These are phyloP conservation scores for Colletotrichum sojae DNA, from an alignment of 2,329 filamentous ascomycete genomes.

Conservation along the genomic window DNA sequence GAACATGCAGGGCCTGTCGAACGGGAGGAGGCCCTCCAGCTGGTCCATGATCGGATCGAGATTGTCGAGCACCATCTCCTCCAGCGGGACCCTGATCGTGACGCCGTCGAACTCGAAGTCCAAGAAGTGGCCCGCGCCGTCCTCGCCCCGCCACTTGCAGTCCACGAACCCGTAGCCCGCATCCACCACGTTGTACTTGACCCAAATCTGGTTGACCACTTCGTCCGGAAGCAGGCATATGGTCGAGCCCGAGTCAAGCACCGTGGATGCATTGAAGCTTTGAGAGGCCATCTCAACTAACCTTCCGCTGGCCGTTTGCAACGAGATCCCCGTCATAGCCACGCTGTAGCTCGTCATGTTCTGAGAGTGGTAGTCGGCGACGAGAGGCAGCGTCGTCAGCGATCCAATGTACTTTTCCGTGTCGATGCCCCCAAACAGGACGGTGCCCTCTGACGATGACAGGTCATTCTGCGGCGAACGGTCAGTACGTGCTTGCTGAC, in stretches of 20 bases:
- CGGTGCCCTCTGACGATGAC: conserved; percentile 73
- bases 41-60: conserved; percentile 50
- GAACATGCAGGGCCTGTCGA: conserved; percentile 65
- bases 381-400: conserved; percentile 73
- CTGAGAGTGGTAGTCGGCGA: conserved; percentile 52
- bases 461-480: conserved; percentile 52
- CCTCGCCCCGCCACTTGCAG: conserved; percentile 59
- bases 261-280: conserved; percentile 64
- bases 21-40: conserved; percentile 54
- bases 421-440: conserved; percentile 84
- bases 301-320: conserved; percentile 47
- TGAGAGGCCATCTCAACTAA: conserved; percentile 49
- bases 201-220: conserved; percentile 68
- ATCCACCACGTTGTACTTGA: conserved; percentile 67
- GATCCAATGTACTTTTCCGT: conserved; percentile 73
- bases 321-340: conserved; percentile 51
- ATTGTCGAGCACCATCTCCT: conserved; percentile 69
- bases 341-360: conserved; percentile 58
- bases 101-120: conserved; percentile 57
- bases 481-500: conserved; percentile 14
- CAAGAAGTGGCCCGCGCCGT: conserved; percentile 53
- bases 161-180: conserved; percentile 72
- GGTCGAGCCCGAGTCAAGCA: conserved; percentile 80
- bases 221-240: conserved; percentile 75
- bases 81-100: conserved; percentile 68